Conservation (phyloP, 495 filamentous ascomycete species). For the Lindgomyces ingoldianus region DNA sequence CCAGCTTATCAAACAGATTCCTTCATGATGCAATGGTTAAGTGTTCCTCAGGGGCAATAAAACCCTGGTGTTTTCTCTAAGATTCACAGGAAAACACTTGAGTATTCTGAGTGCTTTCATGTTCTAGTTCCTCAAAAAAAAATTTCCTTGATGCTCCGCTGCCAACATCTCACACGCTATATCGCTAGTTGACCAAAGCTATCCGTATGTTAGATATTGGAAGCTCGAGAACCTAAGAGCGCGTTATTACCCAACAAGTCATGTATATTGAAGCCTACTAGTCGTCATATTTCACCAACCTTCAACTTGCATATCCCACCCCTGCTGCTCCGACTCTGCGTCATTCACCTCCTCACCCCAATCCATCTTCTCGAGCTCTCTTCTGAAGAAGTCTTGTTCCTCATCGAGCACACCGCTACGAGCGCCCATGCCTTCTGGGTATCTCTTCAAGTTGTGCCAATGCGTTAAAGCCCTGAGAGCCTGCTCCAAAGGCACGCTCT, state of each 20-base stretch:
- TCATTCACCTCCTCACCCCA: slow-evolving; percentile 45
- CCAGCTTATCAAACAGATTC: background rate
- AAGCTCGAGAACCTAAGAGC: background rate
- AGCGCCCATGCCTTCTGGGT: slow-evolving; percentile 77
- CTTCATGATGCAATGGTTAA: slow-evolving; percentile 7
- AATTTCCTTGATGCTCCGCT: too few species aligned
- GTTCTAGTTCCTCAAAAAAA: too few species aligned
- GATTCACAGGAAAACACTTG: too few species aligned
- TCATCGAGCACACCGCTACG: slow-evolving; percentile 64
- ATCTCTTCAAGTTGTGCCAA: slow-evolving; percentile 85
- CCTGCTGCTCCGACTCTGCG: slow-evolving; percentile 26
- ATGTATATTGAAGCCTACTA: background rate
- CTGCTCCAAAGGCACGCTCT: slow-evolving; percentile 86
- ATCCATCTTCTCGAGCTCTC: slow-evolving; percentile 84
- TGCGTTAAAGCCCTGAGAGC: slow-evolving; percentile 82
- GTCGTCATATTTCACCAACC: slow-evolving; percentile 30
- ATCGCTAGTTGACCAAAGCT: background rate
- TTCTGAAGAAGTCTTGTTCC: slow-evolving; percentile 85
- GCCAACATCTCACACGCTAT: background rate
- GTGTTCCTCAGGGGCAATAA: too few species aligned
- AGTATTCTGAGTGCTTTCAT: too few species aligned
- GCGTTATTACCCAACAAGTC: background rate
- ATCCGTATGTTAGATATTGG: too few species aligned
- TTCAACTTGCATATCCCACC: slow-evolving; percentile 38
- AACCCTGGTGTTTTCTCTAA: too few species aligned